Percentiles rank a stretch among this genome's conserved stretches.
Conservation (phyloP, 352 stramenopile genomes). For the Globisporangium viniferum region DNA sequence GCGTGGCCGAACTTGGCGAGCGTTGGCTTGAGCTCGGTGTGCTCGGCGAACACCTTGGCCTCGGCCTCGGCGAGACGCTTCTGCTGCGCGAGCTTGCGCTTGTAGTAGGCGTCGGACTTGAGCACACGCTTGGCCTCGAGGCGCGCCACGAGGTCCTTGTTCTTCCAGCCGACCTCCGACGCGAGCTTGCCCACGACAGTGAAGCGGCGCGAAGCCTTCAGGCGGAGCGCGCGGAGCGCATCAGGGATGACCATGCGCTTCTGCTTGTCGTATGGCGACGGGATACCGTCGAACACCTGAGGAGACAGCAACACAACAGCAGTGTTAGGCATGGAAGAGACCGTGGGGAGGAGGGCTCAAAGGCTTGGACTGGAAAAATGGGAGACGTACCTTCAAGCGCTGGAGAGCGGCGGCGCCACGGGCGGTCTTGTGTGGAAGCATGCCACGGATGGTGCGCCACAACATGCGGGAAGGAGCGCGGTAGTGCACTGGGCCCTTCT, state of each 20-base stretch:
- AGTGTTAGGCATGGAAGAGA: not conserved
- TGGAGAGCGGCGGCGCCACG: slow-evolving; percentile 94
- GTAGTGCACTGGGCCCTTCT: slow-evolving; percentile 97
- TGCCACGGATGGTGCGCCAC: slow-evolving; percentile 93
- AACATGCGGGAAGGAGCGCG: slow-evolving; percentile 94
- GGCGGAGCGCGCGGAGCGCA: slow-evolving; percentile 91
- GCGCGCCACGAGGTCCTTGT: slow-evolving; percentile 92
- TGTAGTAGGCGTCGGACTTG: slow-evolving; percentile 97
- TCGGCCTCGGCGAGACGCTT: slow-evolving; percentile 89
- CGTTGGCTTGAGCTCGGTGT: slow-evolving; percentile 84
- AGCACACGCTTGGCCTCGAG: slow-evolving; percentile 93
- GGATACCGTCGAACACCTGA: slow-evolving; percentile 98
- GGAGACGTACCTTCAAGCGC: slow-evolving; percentile 87
- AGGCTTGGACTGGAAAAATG: not conserved
- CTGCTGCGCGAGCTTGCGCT: slow-evolving; percentile 92
- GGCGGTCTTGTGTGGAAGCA: slow-evolving; percentile 99
- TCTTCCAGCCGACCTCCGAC: slow-evolving; percentile 96
- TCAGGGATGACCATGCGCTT: slow-evolving; percentile 98
- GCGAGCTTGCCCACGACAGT: slow-evolving; percentile 95
- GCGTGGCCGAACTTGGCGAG: slow-evolving; percentile 77
- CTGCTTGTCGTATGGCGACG: slow-evolving; percentile 98
- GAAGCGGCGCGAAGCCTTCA: slow-evolving; percentile 94
- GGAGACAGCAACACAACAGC: not conserved
- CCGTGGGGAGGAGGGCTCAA: no score
- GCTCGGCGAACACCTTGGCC: slow-evolving; percentile 87